phyloP scores from a whole-genome alignment of 2,329 filamentous ascomycete species.

The Huntiella omanensis region DNA sequence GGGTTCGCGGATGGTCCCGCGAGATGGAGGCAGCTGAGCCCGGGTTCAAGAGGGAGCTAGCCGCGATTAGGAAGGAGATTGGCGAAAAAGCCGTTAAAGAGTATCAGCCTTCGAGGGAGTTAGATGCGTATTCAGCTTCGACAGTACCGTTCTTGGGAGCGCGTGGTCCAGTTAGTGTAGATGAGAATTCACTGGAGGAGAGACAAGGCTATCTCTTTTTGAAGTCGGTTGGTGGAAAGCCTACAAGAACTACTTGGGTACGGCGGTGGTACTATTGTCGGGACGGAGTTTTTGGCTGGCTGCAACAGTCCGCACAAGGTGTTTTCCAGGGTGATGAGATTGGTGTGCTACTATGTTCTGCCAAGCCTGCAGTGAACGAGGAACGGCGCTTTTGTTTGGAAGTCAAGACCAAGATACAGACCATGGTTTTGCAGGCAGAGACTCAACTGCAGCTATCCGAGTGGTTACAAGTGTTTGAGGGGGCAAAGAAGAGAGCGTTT shows the following conservation, averaged over 20 bases:
- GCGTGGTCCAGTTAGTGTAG: constrained; percentile 39
- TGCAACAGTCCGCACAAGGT: constrained; percentile 66
- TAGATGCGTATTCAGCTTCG: constrained; percentile 80
- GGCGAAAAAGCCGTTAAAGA: constrained; percentile 54
- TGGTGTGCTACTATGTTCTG: constrained; percentile 81
- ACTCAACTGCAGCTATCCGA: constrained; percentile 82
- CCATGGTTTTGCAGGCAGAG: constrained; percentile 76
- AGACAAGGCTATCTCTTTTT: constrained; percentile 94
- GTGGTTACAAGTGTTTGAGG: constrained; percentile 86
- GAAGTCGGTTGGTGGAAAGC: constrained; percentile 66
- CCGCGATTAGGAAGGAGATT: constrained; percentile 61
- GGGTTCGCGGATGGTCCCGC: constrained; percentile 78
- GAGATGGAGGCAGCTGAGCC: constrained; percentile 86
- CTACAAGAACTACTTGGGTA: constrained; percentile 74
- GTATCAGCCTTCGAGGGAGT: constrained; percentile 67
- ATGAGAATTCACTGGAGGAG: constrained; percentile 36
- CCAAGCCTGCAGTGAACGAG: constrained; percentile 77
- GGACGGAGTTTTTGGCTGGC: constrained; percentile 88
- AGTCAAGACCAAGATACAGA: constrained; percentile 91
- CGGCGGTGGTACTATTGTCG: constrained; percentile 92
- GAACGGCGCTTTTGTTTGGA: constrained; percentile 95
- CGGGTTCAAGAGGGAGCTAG: constrained; percentile 63
- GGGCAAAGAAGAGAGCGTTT: constrained; percentile 81
- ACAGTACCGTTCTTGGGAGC: constrained; percentile 75
- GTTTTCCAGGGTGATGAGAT: constrained; percentile 95